Percentiles rank a stretch among this genome's conserved stretches.
Conservation (phyloP, 345 rosid species). For the Euphorbia peplus region DNA sequence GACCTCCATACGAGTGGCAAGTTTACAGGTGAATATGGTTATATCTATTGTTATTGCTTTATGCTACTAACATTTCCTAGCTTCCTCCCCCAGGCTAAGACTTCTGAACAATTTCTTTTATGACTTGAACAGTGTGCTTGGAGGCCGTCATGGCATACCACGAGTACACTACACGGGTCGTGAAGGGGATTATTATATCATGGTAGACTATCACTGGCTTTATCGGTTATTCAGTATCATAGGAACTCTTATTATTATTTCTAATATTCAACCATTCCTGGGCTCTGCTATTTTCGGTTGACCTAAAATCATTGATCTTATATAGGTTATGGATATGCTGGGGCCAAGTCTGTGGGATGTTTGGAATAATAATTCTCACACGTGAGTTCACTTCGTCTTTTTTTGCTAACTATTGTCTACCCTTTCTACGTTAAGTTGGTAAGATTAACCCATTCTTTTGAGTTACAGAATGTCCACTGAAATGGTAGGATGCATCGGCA, state of each 20-base stretch:
- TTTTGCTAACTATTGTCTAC: background rate
- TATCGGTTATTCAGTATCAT: background rate
- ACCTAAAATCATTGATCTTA: background rate
- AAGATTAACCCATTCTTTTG: conserved; percentile 12
- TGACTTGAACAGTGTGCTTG: conserved; percentile 18
- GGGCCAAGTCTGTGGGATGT: conserved; percentile 99
- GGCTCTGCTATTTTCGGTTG: conserved; percentile 2
- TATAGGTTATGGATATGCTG: conserved; percentile 95
- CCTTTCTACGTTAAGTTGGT: conserved; percentile 5
- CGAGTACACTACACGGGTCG: conserved; percentile 86
- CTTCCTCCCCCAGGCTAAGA: background rate
- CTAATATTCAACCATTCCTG: background rate
- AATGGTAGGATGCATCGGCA: conserved; percentile 91
- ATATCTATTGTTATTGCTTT: background rate
- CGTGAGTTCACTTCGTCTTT: conserved; percentile 48
- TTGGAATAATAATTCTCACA: conserved; percentile 85
- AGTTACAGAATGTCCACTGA: conserved; percentile 70
- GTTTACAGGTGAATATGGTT: conserved; percentile 68
- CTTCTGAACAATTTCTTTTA: conserved; percentile 3
- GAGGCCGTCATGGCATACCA: conserved; percentile 85
- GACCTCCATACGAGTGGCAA: conserved; percentile 99
- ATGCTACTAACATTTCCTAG: background rate
- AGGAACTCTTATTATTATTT: background rate
- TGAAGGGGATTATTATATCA: conserved; percentile 91
- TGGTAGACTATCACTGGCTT: conserved; percentile 45